These are phyloP conservation scores for Neonectria neomacrospora DNA, from an alignment of 2,329 filamentous ascomycete species.

Conservation along the genomic window DNA sequence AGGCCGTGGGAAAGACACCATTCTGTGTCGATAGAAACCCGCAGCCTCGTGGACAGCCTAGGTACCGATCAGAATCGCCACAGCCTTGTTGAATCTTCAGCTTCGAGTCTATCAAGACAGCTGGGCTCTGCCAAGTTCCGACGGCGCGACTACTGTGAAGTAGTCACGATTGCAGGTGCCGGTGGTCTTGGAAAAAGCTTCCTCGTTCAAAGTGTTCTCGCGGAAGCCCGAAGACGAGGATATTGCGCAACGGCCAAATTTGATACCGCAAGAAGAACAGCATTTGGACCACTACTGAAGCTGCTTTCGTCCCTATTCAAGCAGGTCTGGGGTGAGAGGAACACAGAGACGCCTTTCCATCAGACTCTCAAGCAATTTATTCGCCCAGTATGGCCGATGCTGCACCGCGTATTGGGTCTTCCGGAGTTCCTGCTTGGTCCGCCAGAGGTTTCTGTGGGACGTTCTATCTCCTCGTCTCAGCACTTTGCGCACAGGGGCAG, in stretches of 20 bases:
- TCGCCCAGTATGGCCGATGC: constrained; percentile 71
- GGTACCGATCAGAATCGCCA: constrained; percentile 57
- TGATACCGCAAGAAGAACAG: constrained; percentile 68
- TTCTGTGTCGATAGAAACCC: constrained; percentile 61
- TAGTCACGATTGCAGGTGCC: constrained; percentile 69
- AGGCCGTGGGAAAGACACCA: constrained; percentile 65
- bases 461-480: constrained; percentile 53
- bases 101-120: constrained; percentile 64
- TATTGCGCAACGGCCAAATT: constrained; percentile 76
- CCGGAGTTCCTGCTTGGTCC: constrained; percentile 76
- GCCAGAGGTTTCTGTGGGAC: constrained; percentile 51
- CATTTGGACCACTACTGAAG: constrained; percentile 72
- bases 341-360: constrained; percentile 73
- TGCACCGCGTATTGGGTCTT: constrained; percentile 70
- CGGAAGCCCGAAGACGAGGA: constrained; percentile 69
- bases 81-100: constrained; percentile 57
- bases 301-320: constrained; percentile 74
- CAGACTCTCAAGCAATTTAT: constrained; percentile 70
- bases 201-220: constrained; percentile 70
- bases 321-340: constrained; percentile 74
- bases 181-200: constrained; percentile 74
- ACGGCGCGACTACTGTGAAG: constrained; percentile 71
- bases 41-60: constrained; percentile 58
- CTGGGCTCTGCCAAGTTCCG: constrained; percentile 68
- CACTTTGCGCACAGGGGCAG: constrained; percentile 47